Conservation (phyloP, 2,329 filamentous ascomycete species). For the Phyllachora maydis region DNA sequence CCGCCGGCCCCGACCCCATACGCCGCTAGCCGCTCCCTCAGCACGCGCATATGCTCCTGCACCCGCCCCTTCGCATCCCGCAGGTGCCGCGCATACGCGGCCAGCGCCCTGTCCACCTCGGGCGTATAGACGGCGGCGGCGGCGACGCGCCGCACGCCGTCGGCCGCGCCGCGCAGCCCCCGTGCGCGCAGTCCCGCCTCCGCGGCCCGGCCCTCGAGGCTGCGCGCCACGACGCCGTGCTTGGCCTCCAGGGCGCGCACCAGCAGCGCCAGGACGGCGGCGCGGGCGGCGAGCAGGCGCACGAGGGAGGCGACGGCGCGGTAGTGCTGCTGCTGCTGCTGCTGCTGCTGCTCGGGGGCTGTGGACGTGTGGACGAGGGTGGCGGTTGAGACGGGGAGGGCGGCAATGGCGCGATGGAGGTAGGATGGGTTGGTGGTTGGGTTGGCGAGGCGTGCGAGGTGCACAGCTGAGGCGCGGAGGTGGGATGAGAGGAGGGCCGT, state of each 20-base stretch:
- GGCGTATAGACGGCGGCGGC: constrained; percentile 21
- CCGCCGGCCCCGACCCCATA: constrained; percentile 22
- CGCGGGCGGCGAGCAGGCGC: constrained; percentile 17
- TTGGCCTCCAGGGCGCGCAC: constrained; percentile 32
- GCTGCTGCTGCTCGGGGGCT: constrained; percentile 12
- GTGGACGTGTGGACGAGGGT: constrained; percentile 14
- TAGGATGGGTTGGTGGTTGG: constrained; percentile 31
- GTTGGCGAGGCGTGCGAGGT: constrained; percentile 24
- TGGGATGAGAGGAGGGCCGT: constrained; percentile 22
- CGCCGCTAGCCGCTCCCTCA: constrained; percentile 21
- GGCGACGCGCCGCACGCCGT: constrained; percentile 13
- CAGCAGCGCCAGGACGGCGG: constrained; percentile 17
- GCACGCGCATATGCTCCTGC: constrained; percentile 18
- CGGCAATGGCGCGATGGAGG: constrained; percentile 34
- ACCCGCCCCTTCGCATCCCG: constrained; percentile 23
- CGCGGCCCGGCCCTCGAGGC: constrained; percentile 26
- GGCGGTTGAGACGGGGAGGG: constrained; percentile 18
- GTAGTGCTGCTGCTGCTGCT: constrained; percentile 16
- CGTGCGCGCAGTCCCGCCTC: constrained; percentile 21
- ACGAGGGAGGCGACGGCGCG: constrained; percentile 15
- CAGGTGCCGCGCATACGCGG: constrained; percentile 25
- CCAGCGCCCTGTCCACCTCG: constrained; percentile 19
- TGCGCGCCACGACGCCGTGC: constrained; percentile 28
- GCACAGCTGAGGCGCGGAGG: constrained; percentile 25
- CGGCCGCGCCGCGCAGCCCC: constrained; percentile 16